Percentiles rank a stretch among this genome's conserved stretches.
phyloP scores from a whole-genome alignment of 768 basidiomycete species.

The Lactifluus pinguis region DNA sequence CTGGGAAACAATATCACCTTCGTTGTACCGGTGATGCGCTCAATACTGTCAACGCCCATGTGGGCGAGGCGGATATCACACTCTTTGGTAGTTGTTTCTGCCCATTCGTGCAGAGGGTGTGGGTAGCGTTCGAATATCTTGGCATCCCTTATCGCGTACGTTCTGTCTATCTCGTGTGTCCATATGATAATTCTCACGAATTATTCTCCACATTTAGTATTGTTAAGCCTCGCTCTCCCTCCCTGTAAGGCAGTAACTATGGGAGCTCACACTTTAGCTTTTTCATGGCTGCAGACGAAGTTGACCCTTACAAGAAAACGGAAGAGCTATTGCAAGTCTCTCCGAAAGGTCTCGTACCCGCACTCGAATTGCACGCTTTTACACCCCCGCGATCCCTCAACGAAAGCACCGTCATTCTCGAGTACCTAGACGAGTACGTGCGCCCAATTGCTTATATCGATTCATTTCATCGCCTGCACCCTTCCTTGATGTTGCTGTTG shows the following conservation, averaged over 20 bases:
- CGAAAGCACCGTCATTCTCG: slow-evolving; percentile 73
- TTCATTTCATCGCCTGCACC: too few species aligned
- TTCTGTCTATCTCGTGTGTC: neutral
- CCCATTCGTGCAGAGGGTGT: slow-evolving; percentile 76
- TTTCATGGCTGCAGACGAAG: slow-evolving; percentile 44
- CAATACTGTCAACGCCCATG: slow-evolving; percentile 44
- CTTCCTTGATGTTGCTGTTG: too few species aligned
- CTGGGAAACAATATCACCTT: neutral
- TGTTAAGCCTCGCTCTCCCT: neutral
- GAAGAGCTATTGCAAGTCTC: slow-evolving; percentile 74
- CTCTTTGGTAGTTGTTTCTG: slow-evolving; percentile 71
- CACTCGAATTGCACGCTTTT: slow-evolving; percentile 44
- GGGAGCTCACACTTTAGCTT: neutral
- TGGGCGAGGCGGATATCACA: slow-evolving; percentile 42
- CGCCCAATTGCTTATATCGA: neutral
- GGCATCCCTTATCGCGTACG: slow-evolving; percentile 61
- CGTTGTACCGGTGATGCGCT: slow-evolving; percentile 44
- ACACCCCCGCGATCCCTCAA: slow-evolving; percentile 55
- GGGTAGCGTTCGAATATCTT: slow-evolving; percentile 66
- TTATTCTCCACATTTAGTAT: neutral
- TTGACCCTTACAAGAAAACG: slow-evolving; percentile 78
- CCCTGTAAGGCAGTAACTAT: neutral
- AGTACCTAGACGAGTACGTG: slow-evolving; percentile 68
- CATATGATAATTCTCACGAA: neutral
- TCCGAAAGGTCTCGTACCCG: slow-evolving; percentile 81